phyloP scores from a whole-genome alignment of 768 basidiomycete genomes.

The Galerina marginata region DNA sequence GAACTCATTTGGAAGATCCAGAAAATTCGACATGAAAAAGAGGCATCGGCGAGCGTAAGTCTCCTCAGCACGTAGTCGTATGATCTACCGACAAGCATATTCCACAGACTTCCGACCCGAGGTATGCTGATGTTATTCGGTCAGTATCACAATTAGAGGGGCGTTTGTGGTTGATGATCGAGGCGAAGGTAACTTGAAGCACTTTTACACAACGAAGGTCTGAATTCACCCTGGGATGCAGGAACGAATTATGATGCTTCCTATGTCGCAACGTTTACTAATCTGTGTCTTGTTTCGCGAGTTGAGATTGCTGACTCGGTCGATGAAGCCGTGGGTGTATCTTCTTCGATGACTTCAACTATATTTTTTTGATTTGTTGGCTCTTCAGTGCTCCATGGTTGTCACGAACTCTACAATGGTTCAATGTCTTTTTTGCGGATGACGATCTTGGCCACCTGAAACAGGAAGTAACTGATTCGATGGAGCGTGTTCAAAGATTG shows the following conservation, averaged over 20 bases:
- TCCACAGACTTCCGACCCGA: constrained; percentile 35
- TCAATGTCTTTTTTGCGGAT: constrained; percentile 41
- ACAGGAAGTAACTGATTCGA: constrained; percentile 45
- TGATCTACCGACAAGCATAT: neutral
- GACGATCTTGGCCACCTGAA: constrained; percentile 45
- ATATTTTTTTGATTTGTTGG: neutral
- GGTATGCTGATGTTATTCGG: constrained; percentile 36
- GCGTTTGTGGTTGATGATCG: constrained; percentile 58
- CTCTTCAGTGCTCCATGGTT: constrained; percentile 52
- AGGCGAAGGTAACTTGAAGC: constrained; percentile 52
- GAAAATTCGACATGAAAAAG: constrained; percentile 46
- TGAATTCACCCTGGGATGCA: constrained; percentile 25
- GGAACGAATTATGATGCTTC: constrained; percentile 58
- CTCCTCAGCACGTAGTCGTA: neutral
- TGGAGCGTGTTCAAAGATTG: constrained; percentile 51
- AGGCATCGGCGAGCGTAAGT: constrained; percentile 41
- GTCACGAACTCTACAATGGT: constrained; percentile 48
- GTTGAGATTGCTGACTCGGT: constrained; percentile 65
- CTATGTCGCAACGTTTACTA: constrained; percentile 63
- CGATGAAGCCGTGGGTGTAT: constrained; percentile 63
- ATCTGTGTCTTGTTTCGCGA: constrained; percentile 67
- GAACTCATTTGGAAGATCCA: constrained; percentile 65
- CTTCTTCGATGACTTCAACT: too few species aligned
- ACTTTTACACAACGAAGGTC: neutral
- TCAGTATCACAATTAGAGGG: constrained; percentile 64